These are phyloP conservation scores for Raffaelea albimanens DNA, from an alignment of 2,329 filamentous ascomycete species.

Conservation along the genomic window DNA sequence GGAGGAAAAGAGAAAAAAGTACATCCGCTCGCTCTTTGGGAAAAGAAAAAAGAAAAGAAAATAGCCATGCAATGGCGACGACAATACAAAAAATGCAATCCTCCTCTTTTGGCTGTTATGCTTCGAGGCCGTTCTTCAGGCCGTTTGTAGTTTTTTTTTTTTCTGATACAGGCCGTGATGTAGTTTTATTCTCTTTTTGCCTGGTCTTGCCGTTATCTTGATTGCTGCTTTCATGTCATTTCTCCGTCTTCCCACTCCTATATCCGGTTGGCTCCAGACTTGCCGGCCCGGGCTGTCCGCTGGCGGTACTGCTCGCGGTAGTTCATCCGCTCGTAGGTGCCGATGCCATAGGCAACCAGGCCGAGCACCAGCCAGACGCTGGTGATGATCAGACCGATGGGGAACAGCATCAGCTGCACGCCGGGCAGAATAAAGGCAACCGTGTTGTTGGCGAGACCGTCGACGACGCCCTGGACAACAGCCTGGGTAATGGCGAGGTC, in stretches of 20 bases:
- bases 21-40: too few species aligned
- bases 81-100: not conserved
- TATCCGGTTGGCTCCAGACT: slow-evolving; percentile 21
- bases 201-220: not conserved
- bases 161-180: too few species aligned
- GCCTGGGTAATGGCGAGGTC: slow-evolving; percentile 36
- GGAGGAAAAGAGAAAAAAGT: too few species aligned
- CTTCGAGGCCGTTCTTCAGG: too few species aligned
- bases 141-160: slow-evolving; percentile 1
- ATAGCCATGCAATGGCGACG: not conserved
- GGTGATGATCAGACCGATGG: slow-evolving; percentile 59
- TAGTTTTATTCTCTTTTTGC: not conserved
- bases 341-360: slow-evolving; percentile 47
- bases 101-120: too few species aligned
- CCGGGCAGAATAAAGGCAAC: slow-evolving; percentile 62
- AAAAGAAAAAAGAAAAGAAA: not conserved
- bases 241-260: slow-evolving; percentile 7
- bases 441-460: slow-evolving; percentile 37
- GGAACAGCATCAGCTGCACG: slow-evolving; percentile 58
- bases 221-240: not conserved
- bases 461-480: slow-evolving; percentile 38
- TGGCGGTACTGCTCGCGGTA: slow-evolving; percentile 55
- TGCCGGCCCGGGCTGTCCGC: slow-evolving; percentile 33
- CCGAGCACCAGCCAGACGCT: slow-evolving; percentile 52
- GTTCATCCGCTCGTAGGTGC: slow-evolving; percentile 56